Percentiles rank a stretch among this genome's conserved stretches.
Conservation (phyloP, 2,329 filamentous ascomycete genomes). For the Neonectria hederae region DNA sequence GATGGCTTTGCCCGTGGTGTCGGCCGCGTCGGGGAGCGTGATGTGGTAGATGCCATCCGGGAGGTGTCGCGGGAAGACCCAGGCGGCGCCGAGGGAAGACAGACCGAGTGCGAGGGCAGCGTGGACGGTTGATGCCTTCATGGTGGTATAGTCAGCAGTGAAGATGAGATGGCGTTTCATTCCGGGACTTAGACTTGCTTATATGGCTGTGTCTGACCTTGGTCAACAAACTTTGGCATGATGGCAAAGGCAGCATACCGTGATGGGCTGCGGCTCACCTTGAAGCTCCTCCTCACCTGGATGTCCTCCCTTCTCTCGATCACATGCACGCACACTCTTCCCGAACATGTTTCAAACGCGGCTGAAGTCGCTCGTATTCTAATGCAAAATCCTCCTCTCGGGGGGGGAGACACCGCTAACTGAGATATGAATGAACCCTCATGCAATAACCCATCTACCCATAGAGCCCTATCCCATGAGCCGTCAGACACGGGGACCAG, state of each 20-base stretch:
- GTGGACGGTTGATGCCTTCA: neutral
- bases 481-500: slow-evolving; percentile 11
- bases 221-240: neutral
- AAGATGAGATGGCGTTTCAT: neutral
- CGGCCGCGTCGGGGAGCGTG: neutral
- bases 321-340: neutral
- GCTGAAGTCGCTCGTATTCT: neutral
- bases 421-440: neutral
- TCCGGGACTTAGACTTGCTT: neutral
- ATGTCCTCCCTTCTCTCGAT: neutral
- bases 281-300: neutral
- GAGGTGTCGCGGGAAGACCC: slow-evolving; percentile 13
- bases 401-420: slow-evolving; percentile 4
- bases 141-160: neutral
- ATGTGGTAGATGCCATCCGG: slow-evolving; percentile 20
- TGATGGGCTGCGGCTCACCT: neutral
- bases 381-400: slow-evolving; percentile 7
- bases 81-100: neutral
- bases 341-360: neutral
- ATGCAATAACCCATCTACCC: slow-evolving; percentile 15
- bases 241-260: neutral
- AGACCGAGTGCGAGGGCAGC: neutral
- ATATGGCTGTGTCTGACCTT: neutral
- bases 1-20: neutral
- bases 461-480: slow-evolving; percentile 4